phyloP scores from a whole-genome alignment of 2,329 filamentous ascomycete species.

The Beauveria sp. region DNA sequence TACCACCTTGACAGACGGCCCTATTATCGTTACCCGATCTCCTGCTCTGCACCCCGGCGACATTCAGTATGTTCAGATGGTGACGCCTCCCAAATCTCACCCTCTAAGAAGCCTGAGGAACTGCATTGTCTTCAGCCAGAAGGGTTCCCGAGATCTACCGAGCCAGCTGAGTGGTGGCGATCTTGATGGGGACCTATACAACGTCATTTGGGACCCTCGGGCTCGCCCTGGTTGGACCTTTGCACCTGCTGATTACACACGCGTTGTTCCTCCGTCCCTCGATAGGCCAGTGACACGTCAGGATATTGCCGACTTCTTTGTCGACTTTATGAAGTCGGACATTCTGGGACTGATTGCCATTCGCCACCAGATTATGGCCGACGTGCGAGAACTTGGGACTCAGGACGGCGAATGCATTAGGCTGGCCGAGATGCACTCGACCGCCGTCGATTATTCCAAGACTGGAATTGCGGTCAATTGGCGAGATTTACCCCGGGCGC shows the following conservation, averaged over 20 bases:
- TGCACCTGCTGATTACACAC: constrained; percentile 61
- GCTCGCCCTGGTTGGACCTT: constrained; percentile 38
- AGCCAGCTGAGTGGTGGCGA: constrained; percentile 76
- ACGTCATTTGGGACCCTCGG: constrained; percentile 63
- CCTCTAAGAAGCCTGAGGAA: constrained; percentile 58
- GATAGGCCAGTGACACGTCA: constrained; percentile 46
- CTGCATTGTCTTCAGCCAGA: constrained; percentile 70
- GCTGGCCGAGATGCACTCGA: constrained; percentile 59
- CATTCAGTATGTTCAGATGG: constrained; percentile 57
- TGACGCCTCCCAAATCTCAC: constrained; percentile 51
- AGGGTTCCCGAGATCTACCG: constrained; percentile 64
- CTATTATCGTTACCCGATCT: constrained; percentile 62
- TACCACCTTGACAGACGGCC: constrained; percentile 25
- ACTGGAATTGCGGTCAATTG: constrained; percentile 56
- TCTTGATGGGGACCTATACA: constrained; percentile 75
- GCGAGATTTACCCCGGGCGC: constrained; percentile 31
- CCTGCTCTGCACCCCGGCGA: constrained; percentile 79
- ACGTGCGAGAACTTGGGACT: constrained; percentile 46
- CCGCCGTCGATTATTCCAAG: constrained; percentile 69
- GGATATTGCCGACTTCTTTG: constrained; percentile 75
- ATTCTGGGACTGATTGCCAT: constrained; percentile 60
- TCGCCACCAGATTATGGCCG: constrained; percentile 56
- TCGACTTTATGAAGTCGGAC: constrained; percentile 67
- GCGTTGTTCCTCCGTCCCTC: constrained; percentile 48
- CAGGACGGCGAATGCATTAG: constrained; percentile 40